Conservation (phyloP, 2,329 filamentous ascomycete species). For the Exophiala bonariae region DNA sequence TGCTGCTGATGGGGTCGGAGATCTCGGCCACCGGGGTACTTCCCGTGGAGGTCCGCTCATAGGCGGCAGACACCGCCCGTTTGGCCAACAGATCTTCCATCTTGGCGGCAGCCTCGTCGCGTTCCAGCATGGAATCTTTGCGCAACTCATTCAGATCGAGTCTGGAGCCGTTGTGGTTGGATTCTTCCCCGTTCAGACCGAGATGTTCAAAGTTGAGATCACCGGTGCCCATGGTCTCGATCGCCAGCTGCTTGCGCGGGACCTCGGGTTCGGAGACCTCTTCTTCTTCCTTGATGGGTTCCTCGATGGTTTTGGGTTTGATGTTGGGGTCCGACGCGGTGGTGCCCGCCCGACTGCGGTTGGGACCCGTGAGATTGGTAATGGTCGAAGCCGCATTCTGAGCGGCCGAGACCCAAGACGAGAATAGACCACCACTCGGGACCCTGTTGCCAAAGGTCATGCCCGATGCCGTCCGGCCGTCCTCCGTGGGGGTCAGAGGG, state of each 20-base stretch:
- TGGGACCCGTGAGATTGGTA: constrained; percentile 60
- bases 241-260: constrained; percentile 69
- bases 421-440: constrained; percentile 68
- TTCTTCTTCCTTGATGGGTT: constrained; percentile 31
- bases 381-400: constrained; percentile 88
- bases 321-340: constrained; percentile 33
- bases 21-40: constrained; percentile 39
- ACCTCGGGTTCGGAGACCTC: constrained; percentile 36
- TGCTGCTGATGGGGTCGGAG: constrained; percentile 35
- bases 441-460: constrained; percentile 28
- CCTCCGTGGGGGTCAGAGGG: constrained; percentile 76
- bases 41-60: constrained; percentile 47
- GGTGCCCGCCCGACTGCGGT: constrained; percentile 41
- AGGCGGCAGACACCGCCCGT: constrained; percentile 62
- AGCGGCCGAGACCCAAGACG: constrained; percentile 85
- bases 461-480: constrained; percentile 59
- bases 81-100: constrained; percentile 60
- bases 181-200: constrained; percentile 57
- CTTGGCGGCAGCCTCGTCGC: constrained; percentile 56
- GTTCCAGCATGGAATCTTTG: constrained; percentile 38
- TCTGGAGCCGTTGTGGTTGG: constrained; percentile 35
- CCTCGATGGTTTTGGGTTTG: constrained; percentile 31
- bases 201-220: constrained; percentile 87
- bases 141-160: constrained; percentile 35
- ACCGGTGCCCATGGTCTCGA: constrained; percentile 85